Evolutionary conservation across 148 eudicot genomes (phyloP).

Genomic region (Rhododendron williamsianum): DNA sequence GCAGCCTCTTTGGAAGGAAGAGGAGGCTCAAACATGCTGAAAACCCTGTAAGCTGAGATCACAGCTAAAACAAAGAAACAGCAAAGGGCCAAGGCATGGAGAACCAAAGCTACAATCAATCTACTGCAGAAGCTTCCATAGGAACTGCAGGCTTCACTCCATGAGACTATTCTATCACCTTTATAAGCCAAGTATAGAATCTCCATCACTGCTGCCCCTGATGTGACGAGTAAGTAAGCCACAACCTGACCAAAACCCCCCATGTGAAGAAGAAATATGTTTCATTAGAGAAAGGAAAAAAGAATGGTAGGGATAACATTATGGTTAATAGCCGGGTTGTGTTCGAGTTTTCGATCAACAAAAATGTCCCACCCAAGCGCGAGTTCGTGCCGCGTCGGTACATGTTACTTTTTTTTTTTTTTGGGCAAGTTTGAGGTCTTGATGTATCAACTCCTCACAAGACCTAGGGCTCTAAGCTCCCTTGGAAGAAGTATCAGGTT

Average conservation of each 20-base stretch:
- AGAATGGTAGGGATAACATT: neutral
- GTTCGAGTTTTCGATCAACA: neutral
- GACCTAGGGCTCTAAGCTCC: neutral
- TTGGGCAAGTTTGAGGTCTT: neutral
- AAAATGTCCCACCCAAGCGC: neutral
- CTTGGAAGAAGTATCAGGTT: neutral
- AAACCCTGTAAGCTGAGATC: slow-evolving; percentile 68
- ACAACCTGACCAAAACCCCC: slow-evolving; percentile 40
- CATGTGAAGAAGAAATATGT: neutral
- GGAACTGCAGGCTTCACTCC: slow-evolving; percentile 84
- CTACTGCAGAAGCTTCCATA: slow-evolving; percentile 72
- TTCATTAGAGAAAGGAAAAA: neutral
- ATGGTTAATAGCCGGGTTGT: neutral
- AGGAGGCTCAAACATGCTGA: slow-evolving; percentile 63
- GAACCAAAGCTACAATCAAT: slow-evolving; percentile 42
- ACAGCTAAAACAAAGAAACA: slow-evolving; percentile 62
- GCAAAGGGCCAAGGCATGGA: slow-evolving; percentile 53
- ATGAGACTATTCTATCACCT: slow-evolving; percentile 59
- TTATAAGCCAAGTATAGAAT: slow-evolving; percentile 58
- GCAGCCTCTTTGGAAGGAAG: slow-evolving; percentile 28
- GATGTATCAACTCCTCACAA: neutral
- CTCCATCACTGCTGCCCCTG: slow-evolving; percentile 58
- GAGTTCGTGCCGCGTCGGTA: neutral
- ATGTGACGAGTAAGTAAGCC: slow-evolving; percentile 77
- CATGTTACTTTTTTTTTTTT: neutral